These are phyloP conservation scores for Blastobotrys petasosporus DNA, from an alignment of 1,139 yeast genomes.

Conservation along the genomic window DNA sequence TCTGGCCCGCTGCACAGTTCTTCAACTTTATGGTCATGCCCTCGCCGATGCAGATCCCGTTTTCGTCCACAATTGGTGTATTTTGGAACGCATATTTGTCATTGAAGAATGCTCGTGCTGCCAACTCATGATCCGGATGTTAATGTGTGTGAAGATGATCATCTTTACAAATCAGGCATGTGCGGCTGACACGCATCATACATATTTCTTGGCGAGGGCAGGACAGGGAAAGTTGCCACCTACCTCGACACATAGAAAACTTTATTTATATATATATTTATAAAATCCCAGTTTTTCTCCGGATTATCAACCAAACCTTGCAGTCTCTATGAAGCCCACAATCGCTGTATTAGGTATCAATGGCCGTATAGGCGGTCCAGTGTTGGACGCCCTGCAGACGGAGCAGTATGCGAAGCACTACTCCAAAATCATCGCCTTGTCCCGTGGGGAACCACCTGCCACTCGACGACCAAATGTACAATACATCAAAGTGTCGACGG, in stretches of 20 bases:
- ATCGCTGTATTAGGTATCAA: slow-evolving; percentile 51
- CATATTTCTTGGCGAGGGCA: no score
- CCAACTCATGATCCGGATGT: no score
- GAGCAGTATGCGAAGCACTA: slow-evolving; percentile 41
- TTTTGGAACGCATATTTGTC: slow-evolving; percentile 91
- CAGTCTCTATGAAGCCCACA: not conserved
- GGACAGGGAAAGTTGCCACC: no score
- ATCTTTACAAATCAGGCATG: no score
- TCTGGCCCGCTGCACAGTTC: slow-evolving; percentile 96
- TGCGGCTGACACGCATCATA: no score
- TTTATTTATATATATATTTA: no score
- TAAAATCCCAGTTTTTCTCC: no score
- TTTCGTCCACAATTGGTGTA: slow-evolving; percentile 83
- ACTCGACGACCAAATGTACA: slow-evolving; percentile 28
- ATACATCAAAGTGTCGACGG: slow-evolving; percentile 16
- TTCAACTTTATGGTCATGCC: slow-evolving; percentile 81
- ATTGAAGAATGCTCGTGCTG: slow-evolving; percentile 47
- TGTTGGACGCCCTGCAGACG: slow-evolving; percentile 42
- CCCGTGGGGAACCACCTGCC: slow-evolving; percentile 39
- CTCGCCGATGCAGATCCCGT: slow-evolving; percentile 76
- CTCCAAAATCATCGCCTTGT: slow-evolving; percentile 42
- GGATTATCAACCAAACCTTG: no score
- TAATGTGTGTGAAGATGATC: no score
- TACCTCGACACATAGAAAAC: no score
- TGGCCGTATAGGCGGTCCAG: slow-evolving; percentile 48